These are phyloP conservation scores for Mollisiaceae sp. DNA, from an alignment of 2,329 filamentous ascomycete species.

Conservation along the genomic window DNA sequence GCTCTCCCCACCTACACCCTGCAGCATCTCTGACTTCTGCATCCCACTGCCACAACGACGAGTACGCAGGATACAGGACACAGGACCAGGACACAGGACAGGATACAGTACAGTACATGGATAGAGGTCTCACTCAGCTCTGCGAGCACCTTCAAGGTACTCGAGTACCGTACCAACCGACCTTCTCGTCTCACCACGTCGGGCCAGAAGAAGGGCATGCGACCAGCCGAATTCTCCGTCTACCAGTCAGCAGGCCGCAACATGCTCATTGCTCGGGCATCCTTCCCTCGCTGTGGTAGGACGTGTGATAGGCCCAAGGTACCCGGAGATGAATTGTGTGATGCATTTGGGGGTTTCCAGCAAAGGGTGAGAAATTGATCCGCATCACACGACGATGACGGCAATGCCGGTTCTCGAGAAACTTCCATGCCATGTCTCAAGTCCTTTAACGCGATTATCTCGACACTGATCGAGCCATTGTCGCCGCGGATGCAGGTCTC, in stretches of 20 bases:
- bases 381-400: constrained; percentile 5
- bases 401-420: not conserved
- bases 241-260: constrained; percentile 29
- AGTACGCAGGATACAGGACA: not conserved
- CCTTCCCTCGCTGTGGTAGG: constrained; percentile 11
- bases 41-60: constrained; percentile 17
- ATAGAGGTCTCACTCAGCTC: constrained; percentile 27
- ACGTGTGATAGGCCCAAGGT: constrained; percentile 17
- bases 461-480: constrained; percentile 19
- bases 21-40: constrained; percentile 26
- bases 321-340: not conserved
- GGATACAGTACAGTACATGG: no score
- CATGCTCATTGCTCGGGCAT: constrained; percentile 9
- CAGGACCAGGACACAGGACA: no score
- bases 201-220: constrained; percentile 26
- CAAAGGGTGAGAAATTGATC: constrained; percentile 1
- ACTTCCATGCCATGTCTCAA: constrained; percentile 7
- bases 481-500: constrained; percentile 15
- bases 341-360: not conserved
- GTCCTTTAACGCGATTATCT: not conserved
- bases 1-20: constrained; percentile 16
- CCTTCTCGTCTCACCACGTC: constrained; percentile 28
- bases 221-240: constrained; percentile 35
- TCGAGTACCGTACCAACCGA: constrained; percentile 19
- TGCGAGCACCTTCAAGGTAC: constrained; percentile 27